Conservation (phyloP, 306 rosid species). For the Datisca glomerata region DNA sequence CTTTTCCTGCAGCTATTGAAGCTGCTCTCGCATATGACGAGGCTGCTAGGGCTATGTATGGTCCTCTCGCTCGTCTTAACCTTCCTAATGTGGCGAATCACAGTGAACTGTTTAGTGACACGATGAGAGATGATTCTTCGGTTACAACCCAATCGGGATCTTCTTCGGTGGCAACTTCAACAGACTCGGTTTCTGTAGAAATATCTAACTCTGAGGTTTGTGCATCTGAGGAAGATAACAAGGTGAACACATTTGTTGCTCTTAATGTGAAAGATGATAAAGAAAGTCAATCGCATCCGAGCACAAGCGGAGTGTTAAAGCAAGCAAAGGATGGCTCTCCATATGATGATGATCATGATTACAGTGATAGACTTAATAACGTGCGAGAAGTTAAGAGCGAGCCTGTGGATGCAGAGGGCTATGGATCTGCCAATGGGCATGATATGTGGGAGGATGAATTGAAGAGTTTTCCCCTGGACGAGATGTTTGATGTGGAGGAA, state of each 20-base stretch:
- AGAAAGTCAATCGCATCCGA: no score
- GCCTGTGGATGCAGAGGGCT: background rate
- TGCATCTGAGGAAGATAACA: conserved; percentile 36
- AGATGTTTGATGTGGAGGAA: conserved; percentile 55
- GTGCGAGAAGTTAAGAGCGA: background rate
- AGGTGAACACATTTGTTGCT: no score
- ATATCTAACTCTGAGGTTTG: conserved; percentile 50
- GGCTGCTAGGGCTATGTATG: conserved; percentile 92
- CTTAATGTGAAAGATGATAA: no score
- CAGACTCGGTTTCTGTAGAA: conserved; percentile 31
- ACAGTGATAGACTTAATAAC: conserved; percentile 13
- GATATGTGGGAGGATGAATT: conserved; percentile 15
- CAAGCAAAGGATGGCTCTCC: conserved; percentile 19
- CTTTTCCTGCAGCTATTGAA: conserved; percentile 52
- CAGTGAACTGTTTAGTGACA: conserved; percentile 11
- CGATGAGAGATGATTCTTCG: conserved; percentile 16
- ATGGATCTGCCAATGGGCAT: background rate
- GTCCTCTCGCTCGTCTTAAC: conserved; percentile 66
- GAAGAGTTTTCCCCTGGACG: conserved; percentile 32
- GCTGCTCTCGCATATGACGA: conserved; percentile 80
- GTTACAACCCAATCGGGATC: conserved; percentile 21
- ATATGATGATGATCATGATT: conserved; percentile 15
- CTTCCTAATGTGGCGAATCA: conserved; percentile 34
- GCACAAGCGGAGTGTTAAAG: conserved; percentile 11
- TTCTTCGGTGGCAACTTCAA: conserved; percentile 31